Percentiles rank a stretch among this genome's conserved stretches.
Conservation (phyloP, 768 basidiomycete species). For the Butyriboletus loyo region DNA sequence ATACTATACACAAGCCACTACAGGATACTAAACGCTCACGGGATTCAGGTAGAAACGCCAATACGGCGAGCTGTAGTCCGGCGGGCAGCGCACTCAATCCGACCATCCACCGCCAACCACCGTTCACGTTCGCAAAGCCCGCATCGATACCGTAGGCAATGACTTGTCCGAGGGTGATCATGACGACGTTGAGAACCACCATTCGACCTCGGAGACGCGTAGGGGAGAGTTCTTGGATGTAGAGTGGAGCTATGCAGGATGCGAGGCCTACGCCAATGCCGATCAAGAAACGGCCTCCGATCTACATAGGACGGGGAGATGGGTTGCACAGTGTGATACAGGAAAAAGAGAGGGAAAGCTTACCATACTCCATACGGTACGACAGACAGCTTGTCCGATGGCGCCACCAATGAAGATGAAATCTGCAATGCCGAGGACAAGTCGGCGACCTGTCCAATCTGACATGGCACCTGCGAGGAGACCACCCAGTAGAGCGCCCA, state of each 20-base stretch:
- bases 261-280: conserved; percentile 75
- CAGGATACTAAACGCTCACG: conserved; percentile 43
- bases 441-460: conserved; percentile 66
- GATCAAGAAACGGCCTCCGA: conserved; percentile 71
- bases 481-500: conserved; percentile 76
- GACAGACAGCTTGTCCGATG: conserved; percentile 65
- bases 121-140: conserved; percentile 52
- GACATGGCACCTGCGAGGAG: conserved; percentile 65
- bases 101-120: conserved; percentile 85
- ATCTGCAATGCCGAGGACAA: conserved; percentile 65
- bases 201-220: conserved; percentile 71
- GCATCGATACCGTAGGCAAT: conserved; percentile 75
- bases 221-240: conserved; percentile 81
- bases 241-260: conserved; percentile 74
- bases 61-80: conserved; percentile 54
- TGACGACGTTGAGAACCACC: conserved; percentile 80
- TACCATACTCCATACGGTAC: conserved; percentile 70
- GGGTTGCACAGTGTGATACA: neutral
- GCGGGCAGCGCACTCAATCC: conserved; percentile 72
- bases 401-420: conserved; percentile 74
- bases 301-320: conserved; percentile 32
- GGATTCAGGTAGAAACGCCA: conserved; percentile 74
- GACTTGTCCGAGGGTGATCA: conserved; percentile 79
- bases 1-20: neutral
- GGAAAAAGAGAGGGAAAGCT: conserved; percentile 2